phyloP scores from a whole-genome alignment of 2,329 filamentous ascomycete species.

The Chaetoscypha palmicola region DNA sequence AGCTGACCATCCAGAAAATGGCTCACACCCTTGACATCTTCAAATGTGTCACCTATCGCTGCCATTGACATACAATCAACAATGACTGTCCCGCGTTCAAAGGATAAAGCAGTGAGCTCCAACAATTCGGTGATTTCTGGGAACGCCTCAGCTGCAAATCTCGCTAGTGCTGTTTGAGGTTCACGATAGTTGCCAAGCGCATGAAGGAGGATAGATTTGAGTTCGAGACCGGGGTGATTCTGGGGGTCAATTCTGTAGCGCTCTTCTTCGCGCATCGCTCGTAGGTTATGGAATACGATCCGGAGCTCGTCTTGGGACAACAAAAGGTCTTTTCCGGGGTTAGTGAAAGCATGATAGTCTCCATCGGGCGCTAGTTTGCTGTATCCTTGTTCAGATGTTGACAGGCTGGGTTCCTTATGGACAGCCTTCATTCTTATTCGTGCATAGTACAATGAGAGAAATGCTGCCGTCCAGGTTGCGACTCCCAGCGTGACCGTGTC shows the following conservation, averaged over 20 bases:
- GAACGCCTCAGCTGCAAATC: slow-evolving; percentile 36
- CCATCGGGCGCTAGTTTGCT: slow-evolving; percentile 11
- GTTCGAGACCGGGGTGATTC: slow-evolving; percentile 39
- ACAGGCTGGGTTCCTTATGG: slow-evolving; percentile 26
- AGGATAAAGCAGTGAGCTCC: slow-evolving; percentile 14
- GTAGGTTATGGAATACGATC: slow-evolving; percentile 38
- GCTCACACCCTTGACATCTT: slow-evolving; percentile 20
- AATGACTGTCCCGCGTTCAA: slow-evolving; percentile 19
- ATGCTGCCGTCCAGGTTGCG: slow-evolving; percentile 45
- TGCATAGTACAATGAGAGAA: slow-evolving; percentile 41
- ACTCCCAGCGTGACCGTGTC: slow-evolving; percentile 41
- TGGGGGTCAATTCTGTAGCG: slow-evolving; percentile 36
- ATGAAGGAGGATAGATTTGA: slow-evolving; percentile 35
- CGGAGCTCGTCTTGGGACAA: slow-evolving; percentile 46
- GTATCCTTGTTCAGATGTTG: slow-evolving; percentile 4
- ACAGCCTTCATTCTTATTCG: slow-evolving; percentile 42
- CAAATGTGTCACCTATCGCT: slow-evolving; percentile 12
- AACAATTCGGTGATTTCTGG: slow-evolving; percentile 34
- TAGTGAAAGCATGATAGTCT: slow-evolving; percentile 16
- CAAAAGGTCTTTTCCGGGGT: slow-evolving; percentile 34
- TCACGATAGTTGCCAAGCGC: slow-evolving; percentile 17
- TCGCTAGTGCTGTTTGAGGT: slow-evolving; percentile 26
- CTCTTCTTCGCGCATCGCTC: slow-evolving; percentile 35
- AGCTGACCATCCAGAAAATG: slow-evolving; percentile 13
- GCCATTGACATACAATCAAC: slow-evolving; percentile 21